Base-by-base conservation (phyloP, 2,329 filamentous ascomycete species). In the Thelonectria olida region DNA sequence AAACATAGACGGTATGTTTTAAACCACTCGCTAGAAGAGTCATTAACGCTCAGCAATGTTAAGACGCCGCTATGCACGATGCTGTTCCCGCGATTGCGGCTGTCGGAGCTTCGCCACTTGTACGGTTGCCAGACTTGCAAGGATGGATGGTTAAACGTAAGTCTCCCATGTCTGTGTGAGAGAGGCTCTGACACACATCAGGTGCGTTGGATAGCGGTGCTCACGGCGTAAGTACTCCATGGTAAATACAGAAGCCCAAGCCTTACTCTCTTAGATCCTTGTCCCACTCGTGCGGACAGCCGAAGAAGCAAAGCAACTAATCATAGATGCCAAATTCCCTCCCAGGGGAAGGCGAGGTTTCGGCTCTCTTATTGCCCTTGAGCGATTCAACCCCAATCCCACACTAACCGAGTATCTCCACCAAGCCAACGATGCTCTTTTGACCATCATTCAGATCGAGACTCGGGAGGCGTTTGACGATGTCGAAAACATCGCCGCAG, bases 381-480 rank as follows among this genome's bases (percentile, higher is more conserved):
- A 76, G 41, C 76, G 79, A 27, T 82, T 83, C 67, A 76, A 73
- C 19, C 80, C 80, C 52, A 76, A 77, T n/a, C 75, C 81, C 9
- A 79, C 74, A 5, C 79, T 81, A 19, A 80, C 79, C 2, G 79
- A 84, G 54, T 85, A 85, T 61, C 78, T 85, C 66, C 76, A 80
- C 61, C 76, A 81, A 36, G 83, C 83, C 44, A 84, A 85, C 62
- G 77, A 83, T 55, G 67, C 74, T 27, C 79, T 90, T 20, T 72
- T 90, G 59, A 89, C 85, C n/a, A 88, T 90, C 76, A 86, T 90
- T 10, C 88, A 90, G 73, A 90, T 91, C 53, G 88, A 91, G 76
- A 90, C 88, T 0, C 78, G 80, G 62, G 87, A 89, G 71, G 88
- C 88, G 1, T 77, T 90, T 13, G 83, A 86, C 1, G 76, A 76